Evolutionary conservation across 1,284 basidiomycete species (phyloP).

Genomic region (Ustilago curta): DNA sequence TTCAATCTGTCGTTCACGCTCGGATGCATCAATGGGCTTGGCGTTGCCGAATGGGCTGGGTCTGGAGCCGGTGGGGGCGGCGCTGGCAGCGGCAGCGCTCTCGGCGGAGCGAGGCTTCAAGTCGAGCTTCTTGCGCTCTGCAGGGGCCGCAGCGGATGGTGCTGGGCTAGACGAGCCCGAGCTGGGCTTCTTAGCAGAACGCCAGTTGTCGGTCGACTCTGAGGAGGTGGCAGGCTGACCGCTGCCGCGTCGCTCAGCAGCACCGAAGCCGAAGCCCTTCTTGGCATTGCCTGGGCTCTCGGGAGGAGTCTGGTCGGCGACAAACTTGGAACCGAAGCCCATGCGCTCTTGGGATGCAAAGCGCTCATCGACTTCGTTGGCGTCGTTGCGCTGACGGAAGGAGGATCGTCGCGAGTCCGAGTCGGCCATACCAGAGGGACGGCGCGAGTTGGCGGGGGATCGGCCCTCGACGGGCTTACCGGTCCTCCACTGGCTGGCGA

Average conservation of each 20-base stretch:
- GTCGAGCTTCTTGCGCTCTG: slow-evolving; percentile 67
- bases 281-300: slow-evolving; percentile 50
- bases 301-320: slow-evolving; percentile 56
- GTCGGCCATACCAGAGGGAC: slow-evolving; percentile 37
- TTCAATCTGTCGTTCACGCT: slow-evolving; percentile 80
- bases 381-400: slow-evolving; percentile 48
- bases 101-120: slow-evolving; percentile 64
- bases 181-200: slow-evolving; percentile 40
- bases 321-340: slow-evolving; percentile 64
- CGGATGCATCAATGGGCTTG: slow-evolving; percentile 85
- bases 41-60: slow-evolving; percentile 86
- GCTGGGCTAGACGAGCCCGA: slow-evolving; percentile 46
- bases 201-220: slow-evolving; percentile 52
- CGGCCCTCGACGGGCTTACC: slow-evolving; percentile 62
- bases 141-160: slow-evolving; percentile 43
- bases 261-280: slow-evolving; percentile 60
- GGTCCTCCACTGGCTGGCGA: slow-evolving; percentile 65
- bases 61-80: slow-evolving; percentile 74
- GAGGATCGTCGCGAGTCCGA: slow-evolving; percentile 35
- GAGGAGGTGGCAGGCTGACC: slow-evolving; percentile 23
- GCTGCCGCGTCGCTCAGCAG: slow-evolving; percentile 41
- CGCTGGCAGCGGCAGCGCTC: slow-evolving; percentile 77
- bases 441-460: slow-evolving; percentile 44
- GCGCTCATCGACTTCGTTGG: slow-evolving; percentile 59
- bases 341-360: slow-evolving; percentile 63